Evolutionary conservation across 1,139 yeast species (phyloP), one percentile per base, ranked within the genome.

Genomic region (Eremothecium coryli): DNA sequence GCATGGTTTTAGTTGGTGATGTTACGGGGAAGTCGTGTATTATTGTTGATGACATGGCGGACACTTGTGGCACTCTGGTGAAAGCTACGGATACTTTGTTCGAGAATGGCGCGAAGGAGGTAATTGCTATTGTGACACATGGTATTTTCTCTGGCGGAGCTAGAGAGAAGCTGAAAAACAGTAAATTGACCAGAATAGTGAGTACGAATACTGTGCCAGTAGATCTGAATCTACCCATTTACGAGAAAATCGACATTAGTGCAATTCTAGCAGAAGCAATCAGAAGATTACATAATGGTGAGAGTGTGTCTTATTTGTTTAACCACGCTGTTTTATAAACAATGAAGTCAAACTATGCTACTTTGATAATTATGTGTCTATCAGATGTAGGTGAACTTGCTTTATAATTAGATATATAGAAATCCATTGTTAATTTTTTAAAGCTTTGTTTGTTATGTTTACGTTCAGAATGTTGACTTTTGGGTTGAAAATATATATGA

Each of bases 1-100:
- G 75, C 52, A 79, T 80, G 88, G 85, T 96, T 13, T 46, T 64
- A 8, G 93, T 81, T 27, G 93, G 93, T 46, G 90, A 81, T 58
- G 93, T 81, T 21, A 61, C 70, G 2, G 71, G 73, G 35, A 79
- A 79, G 50, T 69, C 76, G 2, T 80, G 90, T 61, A 65, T 81
- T 18, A 62, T 81, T 45, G 74, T 81, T 26, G 93, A 81, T 54
- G 93, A 81, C 54, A 80, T 81, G 82, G 88, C 88, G 16, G 90
- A 81, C 52, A 81, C 90, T 4, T 80, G 90, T 60, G 90, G 90
- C 31, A 80, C 90, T 3, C 62, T 80, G 42, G 80, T 79, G 43
- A 80, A 80, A 51, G 90, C 90, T 1, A 79, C 85, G 6, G 63
- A 63, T 22, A 62, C 65, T 11, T 40, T 64, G 26, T 41, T 63